Percentiles rank a stretch among this genome's conserved stretches.
These are phyloP conservation scores for Zygnema cylindricum DNA, from an alignment of 139 green algal genomes.

Conservation along the genomic window DNA sequence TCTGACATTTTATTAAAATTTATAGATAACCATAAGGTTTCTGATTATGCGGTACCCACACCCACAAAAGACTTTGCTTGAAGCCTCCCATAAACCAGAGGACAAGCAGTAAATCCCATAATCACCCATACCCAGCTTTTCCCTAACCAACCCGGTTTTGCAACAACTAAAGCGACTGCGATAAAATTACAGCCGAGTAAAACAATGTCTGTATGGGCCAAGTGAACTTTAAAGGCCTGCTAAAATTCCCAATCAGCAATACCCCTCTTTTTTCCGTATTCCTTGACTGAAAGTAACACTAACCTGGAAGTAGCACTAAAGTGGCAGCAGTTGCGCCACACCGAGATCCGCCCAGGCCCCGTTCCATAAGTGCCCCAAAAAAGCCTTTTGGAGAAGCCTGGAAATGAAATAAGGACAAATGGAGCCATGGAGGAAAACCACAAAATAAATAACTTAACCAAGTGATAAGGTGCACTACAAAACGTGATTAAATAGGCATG, in stretches of 20 bases:
- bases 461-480: slow-evolving; percentile 18
- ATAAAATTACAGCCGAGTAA: not conserved
- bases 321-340: slow-evolving; percentile 58
- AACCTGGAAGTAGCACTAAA: slow-evolving; percentile 21
- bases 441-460: not conserved
- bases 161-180: not conserved
- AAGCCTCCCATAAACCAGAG: no score
- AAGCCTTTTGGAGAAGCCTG: slow-evolving; percentile 54
- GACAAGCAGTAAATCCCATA: not conserved
- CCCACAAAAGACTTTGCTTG: no score
- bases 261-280: not conserved
- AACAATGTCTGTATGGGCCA: not conserved
- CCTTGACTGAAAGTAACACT: slow-evolving; percentile 1
- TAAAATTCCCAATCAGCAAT: not conserved
- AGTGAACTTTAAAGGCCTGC: not conserved
- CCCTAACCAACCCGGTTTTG: not conserved
- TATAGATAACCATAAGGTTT: no score
- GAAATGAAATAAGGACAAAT: not conserved
- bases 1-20: no score
- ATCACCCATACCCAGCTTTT: not conserved
- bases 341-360: slow-evolving; percentile 53
- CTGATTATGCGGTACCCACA: no score
- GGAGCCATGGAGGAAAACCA: not conserved
- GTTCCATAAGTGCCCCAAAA: slow-evolving; percentile 55
- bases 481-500: slow-evolving; percentile 65